Percentiles rank a stretch among this genome's conserved stretches.
These are phyloP conservation scores for Avena atlantica DNA, from an alignment of 176 grass and related monocot genomes.

Conservation along the genomic window DNA sequence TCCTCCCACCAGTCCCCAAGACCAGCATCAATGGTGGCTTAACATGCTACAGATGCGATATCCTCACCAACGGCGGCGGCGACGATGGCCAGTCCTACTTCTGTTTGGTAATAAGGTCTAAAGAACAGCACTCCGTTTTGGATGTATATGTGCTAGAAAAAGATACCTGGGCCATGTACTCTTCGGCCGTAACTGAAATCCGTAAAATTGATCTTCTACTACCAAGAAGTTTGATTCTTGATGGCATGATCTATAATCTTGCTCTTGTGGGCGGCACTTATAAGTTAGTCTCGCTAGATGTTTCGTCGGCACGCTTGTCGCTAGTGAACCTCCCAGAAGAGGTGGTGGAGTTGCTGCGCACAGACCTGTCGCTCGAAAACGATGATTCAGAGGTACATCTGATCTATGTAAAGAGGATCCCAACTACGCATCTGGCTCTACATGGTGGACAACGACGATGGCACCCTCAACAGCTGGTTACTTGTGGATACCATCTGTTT, in stretches of 20 bases:
- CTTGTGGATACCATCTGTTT: background rate
- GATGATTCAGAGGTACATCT: background rate
- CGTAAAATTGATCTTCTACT: fast-evolving
- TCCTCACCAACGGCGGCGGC: background rate
- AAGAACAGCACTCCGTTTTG: background rate
- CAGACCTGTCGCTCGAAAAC: background rate
- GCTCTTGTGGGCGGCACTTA: background rate
- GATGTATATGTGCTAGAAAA: background rate
- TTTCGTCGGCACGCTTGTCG: background rate
- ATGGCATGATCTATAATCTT: background rate
- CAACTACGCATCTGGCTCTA: background rate
- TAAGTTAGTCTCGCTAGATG: background rate
- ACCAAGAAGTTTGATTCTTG: background rate
- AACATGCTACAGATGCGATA: background rate
- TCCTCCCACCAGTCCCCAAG: background rate
- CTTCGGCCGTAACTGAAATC: background rate
- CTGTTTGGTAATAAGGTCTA: background rate
- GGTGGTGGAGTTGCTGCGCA: background rate
- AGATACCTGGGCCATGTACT: background rate
- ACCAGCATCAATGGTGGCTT: background rate
- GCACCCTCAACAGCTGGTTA: background rate
- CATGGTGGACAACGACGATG: background rate
- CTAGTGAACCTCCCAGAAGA: background rate
- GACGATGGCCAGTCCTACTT: background rate
- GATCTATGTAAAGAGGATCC: background rate